These are phyloP conservation scores for Annulohypoxylon maeteangense DNA, from an alignment of 495 filamentous ascomycete genomes.

Conservation along the genomic window DNA sequence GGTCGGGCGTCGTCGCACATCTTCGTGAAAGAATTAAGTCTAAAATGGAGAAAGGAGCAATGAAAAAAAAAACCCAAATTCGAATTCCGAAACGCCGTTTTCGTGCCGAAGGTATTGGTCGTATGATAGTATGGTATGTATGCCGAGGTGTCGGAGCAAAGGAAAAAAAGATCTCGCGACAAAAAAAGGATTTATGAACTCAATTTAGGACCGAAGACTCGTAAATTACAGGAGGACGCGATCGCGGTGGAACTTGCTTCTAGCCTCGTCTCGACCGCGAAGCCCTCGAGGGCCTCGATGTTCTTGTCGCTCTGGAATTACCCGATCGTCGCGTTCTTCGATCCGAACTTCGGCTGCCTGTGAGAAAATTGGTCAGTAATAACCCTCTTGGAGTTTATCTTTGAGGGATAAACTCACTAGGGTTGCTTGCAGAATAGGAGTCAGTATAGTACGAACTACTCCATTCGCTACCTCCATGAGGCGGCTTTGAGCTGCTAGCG, in stretches of 20 bases:
- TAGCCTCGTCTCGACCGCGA: constrained; percentile 35
- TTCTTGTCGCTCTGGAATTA: constrained; percentile 37
- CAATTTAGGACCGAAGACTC: constrained; percentile 19
- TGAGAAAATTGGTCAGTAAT: constrained; percentile 49
- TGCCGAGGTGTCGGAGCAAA: constrained; percentile 9
- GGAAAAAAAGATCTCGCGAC: constrained; percentile 15
- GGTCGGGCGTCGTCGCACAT: constrained; percentile 11
- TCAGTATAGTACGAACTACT: constrained; percentile 61
- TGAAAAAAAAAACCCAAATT: constrained; percentile 15
- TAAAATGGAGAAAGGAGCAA: constrained; percentile 9
- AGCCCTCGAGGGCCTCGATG: constrained; percentile 34
- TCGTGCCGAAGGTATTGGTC: constrained; percentile 16
- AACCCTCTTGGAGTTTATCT: constrained; percentile 41
- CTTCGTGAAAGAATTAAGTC: constrained; percentile 26
- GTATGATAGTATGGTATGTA: constrained; percentile 23
- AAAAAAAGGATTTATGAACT: constrained; percentile 20
- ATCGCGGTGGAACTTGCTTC: neutral
- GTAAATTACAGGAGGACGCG: constrained; percentile 35
- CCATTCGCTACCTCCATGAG: constrained; percentile 52
- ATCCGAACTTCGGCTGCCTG: constrained; percentile 59
- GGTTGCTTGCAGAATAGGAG: constrained; percentile 57
- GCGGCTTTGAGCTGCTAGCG: constrained; percentile 53
- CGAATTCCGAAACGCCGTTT: constrained; percentile 36
- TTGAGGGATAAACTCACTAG: constrained; percentile 57
- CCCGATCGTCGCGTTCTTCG: constrained; percentile 51